phyloP scores from a whole-genome alignment of 1,139 yeast genomes.

The Scheffersomyces cryptocercus region DNA sequence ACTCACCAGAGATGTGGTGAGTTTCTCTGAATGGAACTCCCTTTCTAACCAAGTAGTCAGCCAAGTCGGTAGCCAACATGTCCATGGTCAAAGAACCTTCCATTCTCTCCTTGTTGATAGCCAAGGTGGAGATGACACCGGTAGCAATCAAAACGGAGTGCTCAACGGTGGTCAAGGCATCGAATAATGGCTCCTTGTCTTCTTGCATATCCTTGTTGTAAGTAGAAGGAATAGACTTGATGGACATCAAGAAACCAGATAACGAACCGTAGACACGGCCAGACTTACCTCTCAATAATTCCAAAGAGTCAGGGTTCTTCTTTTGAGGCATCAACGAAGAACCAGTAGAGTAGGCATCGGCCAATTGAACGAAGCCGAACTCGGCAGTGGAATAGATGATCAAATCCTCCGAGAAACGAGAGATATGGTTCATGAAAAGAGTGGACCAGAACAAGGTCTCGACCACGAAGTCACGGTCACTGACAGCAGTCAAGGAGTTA shows the following conservation, averaged over 20 bases:
- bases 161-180: conserved; percentile 84
- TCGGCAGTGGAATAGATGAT: conserved; percentile 96
- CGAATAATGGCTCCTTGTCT: conserved; percentile 96
- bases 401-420: conserved; percentile 91
- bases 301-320: conserved; percentile 96
- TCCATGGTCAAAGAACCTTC: conserved; percentile 91
- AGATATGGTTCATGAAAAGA: conserved; percentile 89
- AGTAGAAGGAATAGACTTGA: conserved; percentile 94
- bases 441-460: conserved; percentile 99
- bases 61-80: conserved; percentile 97
- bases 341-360: conserved; percentile 98
- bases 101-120: conserved; percentile 75
- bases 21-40: conserved; percentile 99
- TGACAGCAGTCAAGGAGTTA: conserved; percentile 90
- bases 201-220: conserved; percentile 99
- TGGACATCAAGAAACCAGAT: conserved; percentile 93
- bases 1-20: conserved; percentile 96
- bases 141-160: conserved; percentile 94
- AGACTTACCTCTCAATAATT: conserved; percentile 91
- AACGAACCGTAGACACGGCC: conserved; percentile 96
- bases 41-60: conserved; percentile 94
- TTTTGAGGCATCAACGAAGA: conserved; percentile 98
- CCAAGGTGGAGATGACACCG: conserved; percentile 88
- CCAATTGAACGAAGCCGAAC: conserved; percentile 88
- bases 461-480: conserved; percentile 96